A percentile compares a stretch with the other conserved stretches of the same genome.
These are phyloP conservation scores for Trichophyton schoenleinii DNA, from an alignment of 2,329 filamentous ascomycete genomes.

Conservation along the genomic window DNA sequence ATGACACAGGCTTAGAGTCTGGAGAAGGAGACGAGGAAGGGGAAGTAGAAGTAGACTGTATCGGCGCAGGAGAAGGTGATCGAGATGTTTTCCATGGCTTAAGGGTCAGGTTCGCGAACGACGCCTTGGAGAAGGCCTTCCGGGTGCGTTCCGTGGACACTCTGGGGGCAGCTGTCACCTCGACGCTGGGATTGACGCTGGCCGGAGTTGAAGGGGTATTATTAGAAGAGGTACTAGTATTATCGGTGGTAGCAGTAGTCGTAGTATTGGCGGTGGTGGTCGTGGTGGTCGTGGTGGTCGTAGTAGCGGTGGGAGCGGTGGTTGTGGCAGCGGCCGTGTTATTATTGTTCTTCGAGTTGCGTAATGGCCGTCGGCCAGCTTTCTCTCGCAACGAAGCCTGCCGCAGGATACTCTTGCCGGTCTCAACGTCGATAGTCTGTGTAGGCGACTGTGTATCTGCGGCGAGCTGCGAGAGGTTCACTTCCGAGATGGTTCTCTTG, in stretches of 20 bases:
- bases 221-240: background rate
- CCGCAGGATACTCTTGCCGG: slow-evolving; percentile 31
- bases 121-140: slow-evolving; percentile 25
- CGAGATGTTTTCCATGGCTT: slow-evolving; percentile 40
- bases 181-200: background rate
- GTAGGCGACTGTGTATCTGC: slow-evolving; percentile 22
- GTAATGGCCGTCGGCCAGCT: background rate
- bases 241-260: background rate
- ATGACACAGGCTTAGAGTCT: slow-evolving; percentile 7
- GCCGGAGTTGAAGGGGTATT: background rate
- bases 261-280: background rate
- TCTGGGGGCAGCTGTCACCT: slow-evolving; percentile 11
- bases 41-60: slow-evolving; percentile 12
- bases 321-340: background rate
- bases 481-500: slow-evolving; percentile 40
- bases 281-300: background rate
- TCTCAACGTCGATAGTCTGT: slow-evolving; percentile 25
- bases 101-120: slow-evolving; percentile 39
- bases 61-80: slow-evolving; percentile 31
- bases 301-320: too few relatives aligned
- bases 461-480: slow-evolving; percentile 30
- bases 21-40: slow-evolving; percentile 20
- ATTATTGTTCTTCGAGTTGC: background rate
- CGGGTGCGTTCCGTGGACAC: slow-evolving; percentile 25
- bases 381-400: slow-evolving; percentile 27